phyloP scores from a whole-genome alignment of 2,329 filamentous ascomycete genomes.

The Alternaria arborescens region DNA sequence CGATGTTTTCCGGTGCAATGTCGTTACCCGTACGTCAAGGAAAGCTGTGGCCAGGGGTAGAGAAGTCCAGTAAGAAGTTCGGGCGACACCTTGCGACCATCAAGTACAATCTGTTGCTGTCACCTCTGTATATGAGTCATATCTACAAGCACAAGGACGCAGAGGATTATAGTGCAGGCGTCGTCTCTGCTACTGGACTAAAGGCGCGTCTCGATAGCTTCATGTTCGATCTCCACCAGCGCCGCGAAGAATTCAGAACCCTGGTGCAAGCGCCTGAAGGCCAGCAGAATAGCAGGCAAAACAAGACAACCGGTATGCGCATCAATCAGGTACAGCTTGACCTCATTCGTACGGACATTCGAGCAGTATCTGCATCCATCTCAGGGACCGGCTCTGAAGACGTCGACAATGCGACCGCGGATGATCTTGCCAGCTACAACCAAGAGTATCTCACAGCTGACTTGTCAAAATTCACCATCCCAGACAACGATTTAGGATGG shows the following conservation, averaged over 20 bases:
- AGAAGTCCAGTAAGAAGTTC: slow-evolving; percentile 99
- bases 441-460: slow-evolving; percentile 61
- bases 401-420: slow-evolving; percentile 72
- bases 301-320: slow-evolving; percentile 89
- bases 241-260: slow-evolving; percentile 89
- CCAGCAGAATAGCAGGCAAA: slow-evolving; percentile 70
- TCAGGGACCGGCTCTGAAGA: slow-evolving; percentile 80
- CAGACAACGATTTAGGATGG: slow-evolving; percentile 94
- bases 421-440: slow-evolving; percentile 65
- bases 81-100: slow-evolving; percentile 96
- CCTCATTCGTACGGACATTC: slow-evolving; percentile 87
- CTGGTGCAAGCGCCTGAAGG: slow-evolving; percentile 72
- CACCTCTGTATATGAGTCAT: slow-evolving; percentile 92
- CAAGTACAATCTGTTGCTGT: slow-evolving; percentile 94
- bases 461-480: slow-evolving; percentile 90
- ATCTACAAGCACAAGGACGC: slow-evolving; percentile 98
- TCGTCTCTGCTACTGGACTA: slow-evolving; percentile 91
- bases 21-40: slow-evolving; percentile 94
- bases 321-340: slow-evolving; percentile 95
- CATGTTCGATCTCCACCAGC: slow-evolving; percentile 94
- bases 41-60: slow-evolving; percentile 85
- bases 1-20: slow-evolving; percentile 92
- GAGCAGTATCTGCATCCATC: slow-evolving; percentile 91
- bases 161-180: slow-evolving; percentile 80
- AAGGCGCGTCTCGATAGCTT: slow-evolving; percentile 97